Base-by-base conservation (phyloP, 1,284 basidiomycete species). In the Retiboletus flavoniger region DNA sequence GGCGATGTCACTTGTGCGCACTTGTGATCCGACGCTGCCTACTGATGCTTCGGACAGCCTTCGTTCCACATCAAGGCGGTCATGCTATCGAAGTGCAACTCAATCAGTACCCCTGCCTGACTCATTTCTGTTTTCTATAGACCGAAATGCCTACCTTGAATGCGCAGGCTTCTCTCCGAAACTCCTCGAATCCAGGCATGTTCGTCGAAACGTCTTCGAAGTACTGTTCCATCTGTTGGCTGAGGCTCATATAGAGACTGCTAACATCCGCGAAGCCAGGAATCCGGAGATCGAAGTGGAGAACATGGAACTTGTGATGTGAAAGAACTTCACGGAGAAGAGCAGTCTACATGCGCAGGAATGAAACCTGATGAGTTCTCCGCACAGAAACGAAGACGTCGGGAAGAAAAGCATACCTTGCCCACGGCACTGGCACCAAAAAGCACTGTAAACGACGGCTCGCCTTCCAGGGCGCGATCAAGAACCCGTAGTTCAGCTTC, bases 201-300 rank as follows among this genome's bases (percentile, higher is more conserved):
- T 71, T 71, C n/a, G 71, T 72, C 2, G 82, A 77, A 19, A 93
- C 78, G 32, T 78, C 76, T 60, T 84, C 82, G 58, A 91, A 92
- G 63, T 84, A 93, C 39, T 80, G 80, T 62, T 92, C 89, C 84
- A 92, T 89, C 67, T 91, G 90, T 49, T 82, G 78, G 59, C 85
- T 86, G 29, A 93, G 74, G 54, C 87, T 85, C 64, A 78, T 78
- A 64, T 91, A 92, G 26, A 93, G 74, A 62, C 89, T 89, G 0
- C 80, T 71, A 6, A 92, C 74, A 64, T 92, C 90, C 2, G 89
- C 88, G 62, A 92, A 92, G 0, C 90, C 91, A 6, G 91, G 82
- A 47, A 93, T 91, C 16, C 90, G 81, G 32, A 93, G 75, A 70
- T 93, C 91, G 61, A 93, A 91, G 64, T 91, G 87, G 32, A 93